Evolutionary conservation across 163 green algal genomes (phyloP).

Genomic region (Scenedesmus sp.): DNA sequence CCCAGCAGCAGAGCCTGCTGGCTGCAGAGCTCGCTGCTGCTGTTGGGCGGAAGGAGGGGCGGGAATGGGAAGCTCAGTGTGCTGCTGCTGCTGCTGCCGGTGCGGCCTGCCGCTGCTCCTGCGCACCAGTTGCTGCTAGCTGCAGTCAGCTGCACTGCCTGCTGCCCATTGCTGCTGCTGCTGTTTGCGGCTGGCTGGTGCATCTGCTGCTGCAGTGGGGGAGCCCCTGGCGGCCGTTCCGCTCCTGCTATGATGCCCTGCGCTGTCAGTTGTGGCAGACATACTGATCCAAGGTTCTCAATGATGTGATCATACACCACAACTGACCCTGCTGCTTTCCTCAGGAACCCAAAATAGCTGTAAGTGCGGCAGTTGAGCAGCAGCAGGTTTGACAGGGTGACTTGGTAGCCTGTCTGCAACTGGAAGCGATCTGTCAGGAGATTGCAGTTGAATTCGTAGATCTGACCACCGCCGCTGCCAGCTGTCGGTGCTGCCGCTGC

Average conservation of each 20-base stretch:
- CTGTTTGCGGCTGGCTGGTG: background rate
- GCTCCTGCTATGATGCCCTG: background rate
- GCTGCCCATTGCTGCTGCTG: constrained; percentile 14
- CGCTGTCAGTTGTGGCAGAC: background rate
- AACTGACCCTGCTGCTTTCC: background rate
- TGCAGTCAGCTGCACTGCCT: background rate
- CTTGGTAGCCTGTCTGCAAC: background rate
- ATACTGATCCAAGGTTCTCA: background rate
- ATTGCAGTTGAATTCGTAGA: constrained; percentile 28
- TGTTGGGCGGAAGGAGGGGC: background rate
- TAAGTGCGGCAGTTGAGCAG: constrained; percentile 6
- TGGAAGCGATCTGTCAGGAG: constrained; percentile 13
- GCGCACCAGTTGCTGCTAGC: constrained; percentile 8
- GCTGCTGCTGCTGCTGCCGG: background rate
- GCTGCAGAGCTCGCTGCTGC: background rate
- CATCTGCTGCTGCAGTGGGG: background rate
- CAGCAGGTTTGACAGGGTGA: background rate
- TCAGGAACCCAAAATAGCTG: background rate
- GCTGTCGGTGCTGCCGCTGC: background rate
- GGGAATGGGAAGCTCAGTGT: background rate
- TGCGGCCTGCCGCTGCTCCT: background rate
- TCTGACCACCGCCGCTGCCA: background rate
- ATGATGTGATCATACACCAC: background rate
- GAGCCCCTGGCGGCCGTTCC: background rate
- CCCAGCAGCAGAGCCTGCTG: background rate